Evolutionary conservation across 2,329 filamentous ascomycete genomes (phyloP), one percentile per base, ranked within the genome.

Genomic region (Aspergillus alliaceus): DNA sequence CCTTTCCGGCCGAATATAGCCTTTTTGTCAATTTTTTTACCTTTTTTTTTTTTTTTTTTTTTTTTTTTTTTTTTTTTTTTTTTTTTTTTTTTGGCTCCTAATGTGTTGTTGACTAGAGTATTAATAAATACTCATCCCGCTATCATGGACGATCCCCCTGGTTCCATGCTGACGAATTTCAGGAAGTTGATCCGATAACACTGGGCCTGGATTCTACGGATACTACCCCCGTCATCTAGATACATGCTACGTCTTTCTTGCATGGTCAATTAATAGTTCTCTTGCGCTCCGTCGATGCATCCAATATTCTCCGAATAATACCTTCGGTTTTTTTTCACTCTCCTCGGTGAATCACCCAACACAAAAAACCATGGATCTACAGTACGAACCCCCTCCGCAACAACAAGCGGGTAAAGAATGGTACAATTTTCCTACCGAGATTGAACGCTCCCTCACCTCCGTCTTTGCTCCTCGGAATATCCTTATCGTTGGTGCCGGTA

Each of bases 401-500:
- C 53, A 49, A 18, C 50, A 50, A 44, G 27, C 47, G n/a, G 48
- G 32, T 29, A 57, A 54, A 12, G 58, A 60, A 22, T 60, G 52
- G 51, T 48, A n/a, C 32, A 49, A 44, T 29, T 53, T 58, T 20
- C 35, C 24, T 29, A 40, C 44, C 48, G 48, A 49, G 4, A 52
- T 49, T 35, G 52, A 55, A 34, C 52, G 56, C 22, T 58, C 53
- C 20, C 48, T 58, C 25, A 56, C 56, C 48, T 32, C 52, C 2
- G 42, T 52, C 32, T 56, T 57, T 6, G 57, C 63, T 2, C 64
- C 65, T 6, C 67, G 59, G 14, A 59, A 61, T n/a, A 72, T 75
- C 39, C 53, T 70, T 25, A 69, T 75, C 18, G 64, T 72, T 24
- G 72, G 72, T 11, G 71, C 67, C 12, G 72, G 72, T 22, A 73